Conservation (phyloP, 2,329 filamentous ascomycete genomes). For the Nannizziopsis arthrosporioides region DNA sequence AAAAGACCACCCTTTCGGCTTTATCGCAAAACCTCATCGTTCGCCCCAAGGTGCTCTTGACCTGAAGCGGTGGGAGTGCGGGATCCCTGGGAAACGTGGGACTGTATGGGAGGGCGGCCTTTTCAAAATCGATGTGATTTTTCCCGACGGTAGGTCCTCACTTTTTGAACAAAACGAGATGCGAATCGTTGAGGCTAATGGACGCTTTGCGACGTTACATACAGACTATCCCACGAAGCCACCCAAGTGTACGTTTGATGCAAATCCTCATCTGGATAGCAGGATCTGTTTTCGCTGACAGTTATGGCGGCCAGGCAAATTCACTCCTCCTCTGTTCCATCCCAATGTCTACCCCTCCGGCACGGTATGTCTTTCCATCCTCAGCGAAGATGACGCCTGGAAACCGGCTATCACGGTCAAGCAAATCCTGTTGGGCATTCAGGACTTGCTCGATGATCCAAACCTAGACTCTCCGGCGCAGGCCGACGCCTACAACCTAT, state of each 20-base stretch:
- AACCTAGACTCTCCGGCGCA: constrained; percentile 96
- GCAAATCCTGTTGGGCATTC: constrained; percentile 90
- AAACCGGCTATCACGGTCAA: constrained; percentile 98
- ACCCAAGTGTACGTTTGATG: constrained; percentile 71
- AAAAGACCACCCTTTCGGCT: constrained; percentile 92
- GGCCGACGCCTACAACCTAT: constrained; percentile 93
- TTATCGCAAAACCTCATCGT: constrained; percentile 80
- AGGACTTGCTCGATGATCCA: constrained; percentile 88
- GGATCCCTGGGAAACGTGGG: constrained; percentile 89
- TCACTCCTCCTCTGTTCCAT: constrained; percentile 88
- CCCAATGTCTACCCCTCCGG: constrained; percentile 98
- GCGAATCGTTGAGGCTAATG: constrained; percentile 6
- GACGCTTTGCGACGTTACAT: constrained; percentile 8
- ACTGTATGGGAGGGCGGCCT: constrained; percentile 97
- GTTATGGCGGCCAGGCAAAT: constrained; percentile 59
- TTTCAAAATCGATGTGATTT: constrained; percentile 86
- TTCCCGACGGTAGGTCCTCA: constrained; percentile 67
- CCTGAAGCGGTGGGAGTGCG: constrained; percentile 92
- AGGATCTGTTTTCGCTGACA: not conserved
- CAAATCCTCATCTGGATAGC: not conserved
- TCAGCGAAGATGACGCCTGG: constrained; percentile 98
- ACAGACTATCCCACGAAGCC: constrained; percentile 97
- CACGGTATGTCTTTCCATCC: constrained; percentile 89
- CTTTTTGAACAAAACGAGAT: not conserved
- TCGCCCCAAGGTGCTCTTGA: constrained; percentile 72